Conservation (phyloP, 2,329 filamentous ascomycete species). For the Ceratocystis smalleyi region DNA sequence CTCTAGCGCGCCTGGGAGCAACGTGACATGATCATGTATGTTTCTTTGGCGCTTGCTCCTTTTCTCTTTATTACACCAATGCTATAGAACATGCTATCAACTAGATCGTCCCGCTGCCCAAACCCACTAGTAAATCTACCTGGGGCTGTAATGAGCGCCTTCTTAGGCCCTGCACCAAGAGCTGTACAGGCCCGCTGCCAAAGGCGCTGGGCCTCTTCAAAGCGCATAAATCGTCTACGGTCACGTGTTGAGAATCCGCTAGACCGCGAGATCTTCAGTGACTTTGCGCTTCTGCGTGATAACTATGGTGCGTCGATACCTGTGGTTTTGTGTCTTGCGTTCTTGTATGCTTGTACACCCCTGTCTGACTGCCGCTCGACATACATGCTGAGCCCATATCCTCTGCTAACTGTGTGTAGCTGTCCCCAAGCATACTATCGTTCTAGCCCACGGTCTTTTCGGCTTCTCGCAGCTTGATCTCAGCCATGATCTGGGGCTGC, state of each 20-base stretch:
- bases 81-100: neutral
- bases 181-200: neutral
- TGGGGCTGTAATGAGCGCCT: neutral
- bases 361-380: no score
- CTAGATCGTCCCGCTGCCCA: neutral
- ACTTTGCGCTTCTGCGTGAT: slow-evolving; percentile 15
- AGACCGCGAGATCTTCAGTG: slow-evolving; percentile 15
- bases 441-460: slow-evolving; percentile 49
- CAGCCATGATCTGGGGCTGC: neutral
- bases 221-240: neutral
- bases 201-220: neutral
- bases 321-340: neutral
- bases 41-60: neutral
- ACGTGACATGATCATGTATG: neutral
- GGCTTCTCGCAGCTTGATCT: slow-evolving; percentile 45
- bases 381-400: neutral
- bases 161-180: neutral
- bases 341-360: no score
- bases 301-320: slow-evolving; percentile 8
- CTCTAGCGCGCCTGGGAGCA: neutral
- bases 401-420: slow-evolving; percentile 10
- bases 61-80: neutral
- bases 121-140: neutral
- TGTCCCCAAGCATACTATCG: slow-evolving; percentile 42
- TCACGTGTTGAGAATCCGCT: slow-evolving; percentile 10